Evolutionary conservation across 208 protist species (phyloP).

Genomic region (Acanthamoeba triangularis): DNA sequence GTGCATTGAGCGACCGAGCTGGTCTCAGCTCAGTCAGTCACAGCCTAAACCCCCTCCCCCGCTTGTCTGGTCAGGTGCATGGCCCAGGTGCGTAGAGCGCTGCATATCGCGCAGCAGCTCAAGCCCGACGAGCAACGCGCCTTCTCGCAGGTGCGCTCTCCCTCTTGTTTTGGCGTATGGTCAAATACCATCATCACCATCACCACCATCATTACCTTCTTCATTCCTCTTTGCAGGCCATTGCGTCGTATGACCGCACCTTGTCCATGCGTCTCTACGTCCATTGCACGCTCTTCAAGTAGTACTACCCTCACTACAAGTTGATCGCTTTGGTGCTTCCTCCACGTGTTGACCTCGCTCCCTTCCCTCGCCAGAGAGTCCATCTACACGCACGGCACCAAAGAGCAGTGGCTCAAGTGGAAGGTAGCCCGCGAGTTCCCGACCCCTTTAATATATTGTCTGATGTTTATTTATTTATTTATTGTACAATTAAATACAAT

Average conservation of each 20-base stretch:
- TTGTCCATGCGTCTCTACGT: conserved; percentile 57
- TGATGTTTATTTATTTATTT: background rate
- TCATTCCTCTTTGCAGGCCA: no score
- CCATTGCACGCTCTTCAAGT: conserved; percentile 51
- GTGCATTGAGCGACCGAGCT: no score
- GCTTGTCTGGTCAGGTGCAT: no score
- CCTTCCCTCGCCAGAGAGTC: background rate
- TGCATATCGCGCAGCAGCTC: conserved; percentile 1
- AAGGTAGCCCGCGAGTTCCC: background rate
- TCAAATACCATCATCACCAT: background rate
- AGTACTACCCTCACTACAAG: background rate
- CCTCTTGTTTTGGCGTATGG: no score
- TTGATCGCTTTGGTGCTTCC: background rate
- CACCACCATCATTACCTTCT: no score
- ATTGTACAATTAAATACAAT: background rate
- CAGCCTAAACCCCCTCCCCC: no score
- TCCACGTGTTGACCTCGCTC: background rate
- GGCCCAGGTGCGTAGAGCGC: background rate
- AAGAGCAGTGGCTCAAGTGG: conserved; percentile 35
- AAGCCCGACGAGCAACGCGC: background rate
- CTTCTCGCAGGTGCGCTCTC: background rate
- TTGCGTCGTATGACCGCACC: conserved; percentile 3
- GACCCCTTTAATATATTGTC: no score
- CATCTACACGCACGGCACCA: conserved; percentile 63
- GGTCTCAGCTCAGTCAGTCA: no score